phyloP scores from a whole-genome alignment of 257 asterid species.

The Solanum pimpinellifolium region DNA sequence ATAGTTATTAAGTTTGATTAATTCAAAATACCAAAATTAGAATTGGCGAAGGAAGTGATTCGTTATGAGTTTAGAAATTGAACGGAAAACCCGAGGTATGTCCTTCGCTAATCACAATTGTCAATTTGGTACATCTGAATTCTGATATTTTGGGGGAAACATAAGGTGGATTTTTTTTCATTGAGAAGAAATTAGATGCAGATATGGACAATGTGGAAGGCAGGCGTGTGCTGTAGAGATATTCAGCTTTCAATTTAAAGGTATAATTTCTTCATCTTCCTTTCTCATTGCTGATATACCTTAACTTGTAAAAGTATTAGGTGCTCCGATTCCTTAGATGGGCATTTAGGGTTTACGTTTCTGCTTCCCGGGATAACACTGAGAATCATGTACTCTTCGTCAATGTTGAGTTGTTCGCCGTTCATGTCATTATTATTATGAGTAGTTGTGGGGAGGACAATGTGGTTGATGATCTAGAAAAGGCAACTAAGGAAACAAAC shows the following conservation, averaged over 20 bases:
- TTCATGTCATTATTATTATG: not conserved
- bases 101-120: not conserved
- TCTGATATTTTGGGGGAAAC: not conserved
- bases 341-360: not conserved
- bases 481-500: not conserved
- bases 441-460: not conserved
- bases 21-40: not conserved
- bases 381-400: not conserved
- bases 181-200: not conserved
- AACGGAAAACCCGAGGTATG: not conserved
- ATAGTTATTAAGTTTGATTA: not conserved
- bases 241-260: slow-evolving; percentile 88
- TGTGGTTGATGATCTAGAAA: not conserved
- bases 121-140: not conserved
- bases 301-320: not conserved
- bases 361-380: not conserved
- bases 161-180: not conserved
- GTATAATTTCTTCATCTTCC: slow-evolving; percentile 11
- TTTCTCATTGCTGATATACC: not conserved
- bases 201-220: slow-evolving; percentile 63
- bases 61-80: not conserved
- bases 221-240: slow-evolving; percentile 84
- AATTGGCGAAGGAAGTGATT: not conserved
- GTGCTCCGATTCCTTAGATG: not conserved
- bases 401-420: too few relatives aligned